Evolutionary conservation across 1,284 basidiomycete species (phyloP).

Genomic region (Rhodofomes roseus): DNA sequence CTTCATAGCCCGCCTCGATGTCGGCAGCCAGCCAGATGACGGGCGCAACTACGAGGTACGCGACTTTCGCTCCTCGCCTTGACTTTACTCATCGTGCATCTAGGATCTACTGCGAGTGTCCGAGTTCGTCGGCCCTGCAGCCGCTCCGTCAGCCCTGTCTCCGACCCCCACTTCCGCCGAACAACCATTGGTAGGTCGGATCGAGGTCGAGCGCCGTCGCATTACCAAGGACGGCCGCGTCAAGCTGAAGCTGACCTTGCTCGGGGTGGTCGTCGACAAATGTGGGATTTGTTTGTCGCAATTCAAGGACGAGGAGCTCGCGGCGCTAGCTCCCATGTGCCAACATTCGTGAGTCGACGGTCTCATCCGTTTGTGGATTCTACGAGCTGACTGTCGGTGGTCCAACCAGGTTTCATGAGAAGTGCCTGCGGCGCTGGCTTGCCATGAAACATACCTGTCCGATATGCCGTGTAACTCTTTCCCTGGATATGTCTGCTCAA

Average conservation of each 20-base stretch:
- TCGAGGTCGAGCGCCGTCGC: constrained; percentile 66
- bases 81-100: background rate
- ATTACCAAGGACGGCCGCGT: constrained; percentile 68
- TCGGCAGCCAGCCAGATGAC: constrained; percentile 33
- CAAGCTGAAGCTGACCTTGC: constrained; percentile 71
- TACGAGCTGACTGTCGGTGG: background rate
- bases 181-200: constrained; percentile 48
- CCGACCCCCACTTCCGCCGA: constrained; percentile 23
- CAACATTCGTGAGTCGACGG: constrained; percentile 59
- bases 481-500: constrained; percentile 13
- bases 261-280: constrained; percentile 72
- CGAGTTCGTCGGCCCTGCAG: constrained; percentile 38
- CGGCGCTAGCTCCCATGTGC: constrained; percentile 62
- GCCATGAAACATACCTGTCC: constrained; percentile 50
- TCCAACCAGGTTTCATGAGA: constrained; percentile 47
- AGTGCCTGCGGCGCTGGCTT: constrained; percentile 54
- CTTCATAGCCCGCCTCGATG: constrained; percentile 48
- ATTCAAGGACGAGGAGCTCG: constrained; percentile 62
- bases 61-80: background rate
- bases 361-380: background rate
- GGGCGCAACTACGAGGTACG: constrained; percentile 61
- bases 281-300: constrained; percentile 80
- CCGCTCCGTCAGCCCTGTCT: background rate
- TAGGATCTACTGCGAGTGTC: constrained; percentile 57
- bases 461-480: constrained; percentile 34